Conservation (phyloP, 2,329 filamentous ascomycete species). For the Alternaria consortialis region DNA sequence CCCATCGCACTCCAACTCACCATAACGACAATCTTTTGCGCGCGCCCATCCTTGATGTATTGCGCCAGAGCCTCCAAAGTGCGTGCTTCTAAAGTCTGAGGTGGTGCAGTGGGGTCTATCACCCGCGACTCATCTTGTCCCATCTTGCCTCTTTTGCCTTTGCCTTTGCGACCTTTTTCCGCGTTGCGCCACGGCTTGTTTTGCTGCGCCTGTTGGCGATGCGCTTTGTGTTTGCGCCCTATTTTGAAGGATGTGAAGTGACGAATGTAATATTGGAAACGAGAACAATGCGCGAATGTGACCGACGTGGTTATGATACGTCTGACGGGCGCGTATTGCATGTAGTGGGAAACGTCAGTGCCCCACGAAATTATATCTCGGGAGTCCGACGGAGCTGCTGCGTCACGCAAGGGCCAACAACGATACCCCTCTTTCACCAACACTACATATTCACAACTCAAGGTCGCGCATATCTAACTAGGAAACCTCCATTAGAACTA, state of each 20-base stretch:
- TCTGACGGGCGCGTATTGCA: slow-evolving; percentile 1
- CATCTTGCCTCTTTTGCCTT: slow-evolving; percentile 67
- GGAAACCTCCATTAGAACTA: not conserved
- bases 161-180: slow-evolving; percentile 40
- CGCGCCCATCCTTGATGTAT: slow-evolving; percentile 75
- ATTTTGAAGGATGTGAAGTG: slow-evolving; percentile 49
- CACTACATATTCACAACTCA: not conserved
- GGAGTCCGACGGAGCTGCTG: slow-evolving; percentile 13
- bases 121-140: slow-evolving; percentile 83
- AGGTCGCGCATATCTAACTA: not conserved
- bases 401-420: slow-evolving; percentile 14
- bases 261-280: not conserved
- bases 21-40: slow-evolving; percentile 81
- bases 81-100: slow-evolving; percentile 72
- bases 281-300: not conserved
- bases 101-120: slow-evolving; percentile 70
- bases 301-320: slow-evolving; percentile 10
- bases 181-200: slow-evolving; percentile 42
- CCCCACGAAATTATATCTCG: slow-evolving; percentile 18
- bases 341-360: not conserved
- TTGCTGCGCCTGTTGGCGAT: slow-evolving; percentile 50
- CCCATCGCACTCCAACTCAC: slow-evolving; percentile 48
- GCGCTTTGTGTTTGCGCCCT: slow-evolving; percentile 61
- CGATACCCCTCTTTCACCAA: not conserved
- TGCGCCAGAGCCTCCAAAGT: slow-evolving; percentile 79